These are phyloP conservation scores for Tetramitus jugosus DNA, from an alignment of 208 protist genomes.

Conservation along the genomic window DNA sequence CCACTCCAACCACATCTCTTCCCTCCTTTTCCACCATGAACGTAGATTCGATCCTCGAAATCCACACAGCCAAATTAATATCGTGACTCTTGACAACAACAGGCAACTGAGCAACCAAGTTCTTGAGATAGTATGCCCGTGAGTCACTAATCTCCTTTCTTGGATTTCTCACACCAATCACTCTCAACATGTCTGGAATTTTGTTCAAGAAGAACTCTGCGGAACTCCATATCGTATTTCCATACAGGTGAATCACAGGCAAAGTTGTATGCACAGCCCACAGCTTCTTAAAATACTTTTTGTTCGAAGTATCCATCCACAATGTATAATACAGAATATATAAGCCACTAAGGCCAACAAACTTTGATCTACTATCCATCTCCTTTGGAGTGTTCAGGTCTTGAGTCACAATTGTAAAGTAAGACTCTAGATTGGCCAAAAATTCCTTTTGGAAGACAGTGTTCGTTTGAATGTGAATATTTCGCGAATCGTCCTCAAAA, in stretches of 20 bases:
- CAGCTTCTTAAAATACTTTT: background rate
- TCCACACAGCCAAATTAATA: conserved; percentile 39
- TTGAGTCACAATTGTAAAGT: background rate
- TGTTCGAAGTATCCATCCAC: background rate
- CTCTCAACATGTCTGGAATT: conserved; percentile 26
- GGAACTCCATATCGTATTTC: conserved; percentile 38
- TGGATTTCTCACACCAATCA: conserved; percentile 24
- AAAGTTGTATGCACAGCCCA: conserved; percentile 10
- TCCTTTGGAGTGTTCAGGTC: background rate
- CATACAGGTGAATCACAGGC: conserved; percentile 42
- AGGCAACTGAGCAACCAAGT: conserved; percentile 25
- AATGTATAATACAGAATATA: conserved; percentile 9
- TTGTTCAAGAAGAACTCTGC: conserved; percentile 41
- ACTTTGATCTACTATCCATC: background rate
- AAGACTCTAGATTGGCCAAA: background rate
- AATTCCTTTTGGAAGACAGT: background rate
- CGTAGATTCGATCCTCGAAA: conserved; percentile 51
- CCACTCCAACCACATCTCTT: conserved; percentile 10
- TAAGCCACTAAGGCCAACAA: background rate
- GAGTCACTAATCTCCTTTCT: conserved; percentile 15
- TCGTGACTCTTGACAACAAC: conserved; percentile 19
- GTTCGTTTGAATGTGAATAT: background rate
- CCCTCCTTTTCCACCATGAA: background rate
- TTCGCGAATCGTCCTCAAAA: background rate
- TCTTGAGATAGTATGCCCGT: background rate